These are phyloP conservation scores for Acacia melanoxylon DNA, from an alignment of 306 rosid species.

Conservation along the genomic window DNA sequence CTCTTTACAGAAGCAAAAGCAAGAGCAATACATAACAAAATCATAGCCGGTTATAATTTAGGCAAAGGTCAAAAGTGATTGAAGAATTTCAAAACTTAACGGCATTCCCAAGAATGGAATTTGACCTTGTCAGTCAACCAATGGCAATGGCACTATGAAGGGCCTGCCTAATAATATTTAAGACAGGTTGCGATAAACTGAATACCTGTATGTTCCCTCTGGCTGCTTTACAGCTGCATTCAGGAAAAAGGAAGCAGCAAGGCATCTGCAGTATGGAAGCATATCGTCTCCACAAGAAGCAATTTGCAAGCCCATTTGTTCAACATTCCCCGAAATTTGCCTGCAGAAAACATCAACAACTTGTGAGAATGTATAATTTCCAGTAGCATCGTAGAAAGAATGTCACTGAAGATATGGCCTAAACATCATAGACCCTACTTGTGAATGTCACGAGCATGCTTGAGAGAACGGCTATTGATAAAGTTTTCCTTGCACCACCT, in stretches of 20 bases:
- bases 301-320: slow-evolving; percentile 70
- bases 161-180: slow-evolving; percentile 21
- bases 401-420: slow-evolving; percentile 7
- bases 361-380: slow-evolving; percentile 31
- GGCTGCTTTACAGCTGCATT: slow-evolving; percentile 87
- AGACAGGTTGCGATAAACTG: neutral
- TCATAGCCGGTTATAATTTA: slow-evolving; percentile 14
- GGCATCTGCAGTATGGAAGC: slow-evolving; percentile 84
- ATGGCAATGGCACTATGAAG: slow-evolving; percentile 1
- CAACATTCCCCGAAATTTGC: slow-evolving; percentile 71
- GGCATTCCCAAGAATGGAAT: neutral
- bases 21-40: slow-evolving; percentile 1
- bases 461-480: slow-evolving; percentile 80
- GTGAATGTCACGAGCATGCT: slow-evolving; percentile 90
- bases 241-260: slow-evolving; percentile 90
- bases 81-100: slow-evolving; percentile 10
- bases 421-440: slow-evolving; percentile 44
- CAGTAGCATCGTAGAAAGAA: neutral
- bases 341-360: slow-evolving; percentile 47
- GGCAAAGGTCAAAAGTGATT: neutral
- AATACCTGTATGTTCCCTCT: slow-evolving; percentile 90
- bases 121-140: neutral
- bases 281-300: slow-evolving; percentile 84
- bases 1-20: slow-evolving; percentile 14
- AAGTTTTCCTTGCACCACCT: slow-evolving; percentile 96